These are phyloP conservation scores for Stenocarpella maydis DNA, from an alignment of 2,329 filamentous ascomycete genomes.

Conservation along the genomic window DNA sequence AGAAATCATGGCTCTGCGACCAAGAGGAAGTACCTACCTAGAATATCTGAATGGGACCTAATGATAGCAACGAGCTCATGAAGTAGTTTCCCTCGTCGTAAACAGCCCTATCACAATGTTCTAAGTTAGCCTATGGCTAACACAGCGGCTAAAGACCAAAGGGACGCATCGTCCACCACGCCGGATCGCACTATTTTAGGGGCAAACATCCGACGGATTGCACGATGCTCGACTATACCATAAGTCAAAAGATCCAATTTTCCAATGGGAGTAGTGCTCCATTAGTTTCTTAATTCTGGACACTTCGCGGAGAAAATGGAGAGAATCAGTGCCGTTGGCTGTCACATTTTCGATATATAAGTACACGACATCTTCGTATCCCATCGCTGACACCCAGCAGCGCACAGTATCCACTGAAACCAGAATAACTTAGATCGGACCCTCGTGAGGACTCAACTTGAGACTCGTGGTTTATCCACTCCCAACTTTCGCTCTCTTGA, in stretches of 20 bases:
- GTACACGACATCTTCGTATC: background rate
- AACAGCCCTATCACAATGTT: too few relatives aligned
- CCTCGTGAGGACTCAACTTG: rapidly evolving
- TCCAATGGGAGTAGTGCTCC: background rate
- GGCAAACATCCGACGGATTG: background rate
- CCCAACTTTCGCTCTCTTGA: background rate
- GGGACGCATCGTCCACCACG: too few relatives aligned
- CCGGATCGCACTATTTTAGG: background rate
- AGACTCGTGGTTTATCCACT: too few relatives aligned
- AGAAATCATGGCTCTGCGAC: too few relatives aligned
- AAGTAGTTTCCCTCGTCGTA: too few relatives aligned
- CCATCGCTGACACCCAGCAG: background rate
- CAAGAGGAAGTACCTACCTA: too few relatives aligned
- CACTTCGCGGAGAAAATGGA: background rate
- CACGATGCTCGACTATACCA: too few relatives aligned
- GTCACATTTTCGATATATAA: too few relatives aligned
- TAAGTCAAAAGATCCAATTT: background rate
- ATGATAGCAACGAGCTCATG: too few relatives aligned
- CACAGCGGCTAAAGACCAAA: background rate
- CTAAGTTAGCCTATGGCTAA: too few relatives aligned
- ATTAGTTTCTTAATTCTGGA: background rate
- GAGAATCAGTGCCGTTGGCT: background rate
- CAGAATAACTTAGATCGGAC: background rate
- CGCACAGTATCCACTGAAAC: background rate
- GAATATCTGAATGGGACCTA: too few relatives aligned